A percentile compares a stretch with the other conserved stretches of the same genome.
phyloP scores from a whole-genome alignment of 2,329 filamentous ascomycete species.

The Talaromyces rugulosus region DNA sequence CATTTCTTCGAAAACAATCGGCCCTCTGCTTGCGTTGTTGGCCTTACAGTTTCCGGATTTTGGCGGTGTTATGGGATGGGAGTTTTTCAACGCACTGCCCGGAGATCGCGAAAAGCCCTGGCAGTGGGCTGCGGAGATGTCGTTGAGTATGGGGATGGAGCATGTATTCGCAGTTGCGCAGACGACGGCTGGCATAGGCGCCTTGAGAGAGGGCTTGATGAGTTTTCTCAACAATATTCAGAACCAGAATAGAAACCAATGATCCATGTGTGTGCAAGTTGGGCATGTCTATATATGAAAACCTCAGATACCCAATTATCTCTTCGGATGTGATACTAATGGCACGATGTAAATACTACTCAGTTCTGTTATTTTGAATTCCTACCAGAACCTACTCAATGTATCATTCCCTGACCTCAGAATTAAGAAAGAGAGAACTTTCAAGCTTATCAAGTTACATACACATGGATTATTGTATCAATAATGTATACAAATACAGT shows the following conservation, averaged over 20 bases:
- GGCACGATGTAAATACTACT: background rate
- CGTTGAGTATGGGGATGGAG: slow-evolving; percentile 44
- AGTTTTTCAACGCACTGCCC: slow-evolving; percentile 81
- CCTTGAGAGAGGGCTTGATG: slow-evolving; percentile 29
- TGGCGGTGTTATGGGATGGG: slow-evolving; percentile 91
- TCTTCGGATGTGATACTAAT: background rate
- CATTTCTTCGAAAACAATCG: slow-evolving; percentile 57
- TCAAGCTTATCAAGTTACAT: background rate
- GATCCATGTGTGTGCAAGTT: background rate
- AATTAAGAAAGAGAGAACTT: background rate
- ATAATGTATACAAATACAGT: background rate
- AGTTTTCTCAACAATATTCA: slow-evolving; percentile 20
- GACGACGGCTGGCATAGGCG: slow-evolving; percentile 22
- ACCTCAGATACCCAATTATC: background rate
- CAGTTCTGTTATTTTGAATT: background rate
- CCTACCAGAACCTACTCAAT: too few relatives aligned
- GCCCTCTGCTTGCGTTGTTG: slow-evolving; percentile 54
- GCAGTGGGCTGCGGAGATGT: slow-evolving; percentile 73
- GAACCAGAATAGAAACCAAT: slow-evolving; percentile 25
- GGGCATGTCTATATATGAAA: background rate
- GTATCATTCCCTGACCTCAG: background rate
- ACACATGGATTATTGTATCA: background rate
- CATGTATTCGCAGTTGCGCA: slow-evolving; percentile 31
- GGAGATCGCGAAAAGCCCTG: slow-evolving; percentile 61
- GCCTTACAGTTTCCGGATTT: slow-evolving; percentile 62